Percentiles rank a stretch among this genome's conserved stretches.
Conservation (phyloP, 352 stramenopile species). For the Phytophthora citrophthora region DNA sequence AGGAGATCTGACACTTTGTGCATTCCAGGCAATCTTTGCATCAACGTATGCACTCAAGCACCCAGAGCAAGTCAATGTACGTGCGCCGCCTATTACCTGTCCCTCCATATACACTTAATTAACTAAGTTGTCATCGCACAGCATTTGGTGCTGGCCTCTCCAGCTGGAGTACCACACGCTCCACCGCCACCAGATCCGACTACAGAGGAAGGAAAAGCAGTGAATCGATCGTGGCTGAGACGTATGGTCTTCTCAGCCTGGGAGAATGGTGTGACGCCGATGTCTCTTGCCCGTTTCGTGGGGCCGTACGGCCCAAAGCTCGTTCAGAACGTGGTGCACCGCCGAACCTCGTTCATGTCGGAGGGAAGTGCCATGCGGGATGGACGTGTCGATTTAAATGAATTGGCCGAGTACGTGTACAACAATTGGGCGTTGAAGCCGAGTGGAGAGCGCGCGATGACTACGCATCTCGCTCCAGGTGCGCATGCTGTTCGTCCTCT, state of each 20-base stretch:
- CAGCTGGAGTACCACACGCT: slow-evolving; percentile 65
- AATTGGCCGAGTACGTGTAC: slow-evolving; percentile 84
- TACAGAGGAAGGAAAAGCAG: slow-evolving; percentile 42
- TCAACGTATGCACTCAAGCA: slow-evolving; percentile 74
- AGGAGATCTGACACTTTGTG: slow-evolving; percentile 1
- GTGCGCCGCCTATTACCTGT: slow-evolving; percentile 6
- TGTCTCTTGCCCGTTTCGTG: slow-evolving; percentile 73
- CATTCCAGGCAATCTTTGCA: slow-evolving; percentile 76
- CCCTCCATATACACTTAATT: slow-evolving; percentile 1
- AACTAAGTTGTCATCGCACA: slow-evolving; percentile 16
- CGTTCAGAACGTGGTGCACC: slow-evolving; percentile 68
- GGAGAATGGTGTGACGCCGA: slow-evolving; percentile 75
- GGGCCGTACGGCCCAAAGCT: slow-evolving; percentile 81
- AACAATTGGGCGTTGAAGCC: slow-evolving; percentile 87
- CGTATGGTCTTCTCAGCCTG: slow-evolving; percentile 61
- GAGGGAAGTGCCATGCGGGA: slow-evolving; percentile 71
- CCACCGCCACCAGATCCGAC: slow-evolving; percentile 52
- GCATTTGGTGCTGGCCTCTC: slow-evolving; percentile 81
- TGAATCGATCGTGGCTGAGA: slow-evolving; percentile 59
- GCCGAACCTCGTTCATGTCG: slow-evolving; percentile 81
- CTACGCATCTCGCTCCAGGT: slow-evolving; percentile 75
- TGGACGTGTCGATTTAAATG: slow-evolving; percentile 61
- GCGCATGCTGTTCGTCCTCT: slow-evolving; percentile 72
- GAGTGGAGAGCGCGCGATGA: slow-evolving; percentile 77
- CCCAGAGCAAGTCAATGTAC: slow-evolving; percentile 68